A percentile compares a stretch with the other conserved stretches of the same genome.
Conservation (phyloP, 202 grass and related monocot genomes). For the Schoenoplectus tabernaemontani region DNA sequence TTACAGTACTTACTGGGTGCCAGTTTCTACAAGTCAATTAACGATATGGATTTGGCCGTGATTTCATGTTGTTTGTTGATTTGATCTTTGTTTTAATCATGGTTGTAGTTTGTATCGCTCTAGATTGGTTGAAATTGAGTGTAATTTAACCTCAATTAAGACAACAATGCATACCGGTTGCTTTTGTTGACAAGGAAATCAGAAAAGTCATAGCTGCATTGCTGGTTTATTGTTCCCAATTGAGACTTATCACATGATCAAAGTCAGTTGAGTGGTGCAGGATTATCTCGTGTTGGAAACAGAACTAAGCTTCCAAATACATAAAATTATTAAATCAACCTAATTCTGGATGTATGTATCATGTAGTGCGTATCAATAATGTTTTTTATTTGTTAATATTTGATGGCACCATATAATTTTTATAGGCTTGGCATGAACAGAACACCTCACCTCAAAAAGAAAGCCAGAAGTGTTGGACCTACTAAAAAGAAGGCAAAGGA, state of each 20-base stretch:
- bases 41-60: neutral
- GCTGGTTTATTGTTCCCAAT: neutral
- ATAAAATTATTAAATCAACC: neutral
- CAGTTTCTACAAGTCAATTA: neutral
- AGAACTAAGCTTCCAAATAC: neutral
- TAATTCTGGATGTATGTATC: neutral
- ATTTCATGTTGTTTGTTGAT: neutral
- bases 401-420: neutral
- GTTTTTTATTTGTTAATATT: neutral
- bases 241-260: neutral
- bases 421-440: constrained; percentile 82
- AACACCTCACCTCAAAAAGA: constrained; percentile 61
- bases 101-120: neutral
- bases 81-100: neutral
- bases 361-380: neutral
- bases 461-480: constrained; percentile 51
- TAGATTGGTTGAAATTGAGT: neutral
- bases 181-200: neutral
- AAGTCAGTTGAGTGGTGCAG: neutral
- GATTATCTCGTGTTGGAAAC: neutral
- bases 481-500: constrained; percentile 49
- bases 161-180: neutral
- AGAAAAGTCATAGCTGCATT: neutral
- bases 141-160: neutral
- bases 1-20: neutral